Evolutionary conservation across 768 basidiomycete species (phyloP).

Genomic region (Leccinum subgranulosum): DNA sequence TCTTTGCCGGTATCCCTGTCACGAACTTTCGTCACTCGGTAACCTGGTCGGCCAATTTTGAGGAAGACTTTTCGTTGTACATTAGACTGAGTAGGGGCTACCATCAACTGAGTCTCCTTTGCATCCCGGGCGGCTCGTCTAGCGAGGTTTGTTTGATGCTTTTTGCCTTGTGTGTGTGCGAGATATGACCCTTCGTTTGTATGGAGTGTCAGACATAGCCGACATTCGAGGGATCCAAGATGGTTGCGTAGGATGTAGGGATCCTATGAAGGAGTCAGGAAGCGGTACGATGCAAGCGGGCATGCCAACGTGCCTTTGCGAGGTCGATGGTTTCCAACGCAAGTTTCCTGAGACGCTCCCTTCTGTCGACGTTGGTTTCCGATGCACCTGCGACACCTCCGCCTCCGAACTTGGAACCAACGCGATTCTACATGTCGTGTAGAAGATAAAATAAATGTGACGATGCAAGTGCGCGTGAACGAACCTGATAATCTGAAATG

Average conservation of each 20-base stretch:
- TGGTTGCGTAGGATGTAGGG: conserved; percentile 99
- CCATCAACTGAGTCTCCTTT: conserved; percentile 89
- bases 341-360: conserved; percentile 92
- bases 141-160: conserved; percentile 98
- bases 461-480: conserved; percentile 4
- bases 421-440: conserved; percentile 68
- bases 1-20: conserved; percentile 89
- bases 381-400: conserved; percentile 95
- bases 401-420: conserved; percentile 93
- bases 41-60: conserved; percentile 95
- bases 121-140: conserved; percentile 96
- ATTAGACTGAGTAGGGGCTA: conserved; percentile 74
- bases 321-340: conserved; percentile 97
- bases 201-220: conserved; percentile 94
- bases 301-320: conserved; percentile 68
- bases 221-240: conserved; percentile 96
- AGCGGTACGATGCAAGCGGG: background rate
- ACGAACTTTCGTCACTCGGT: conserved; percentile 94
- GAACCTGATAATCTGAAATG: conserved; percentile 64
- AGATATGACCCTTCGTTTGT: conserved; percentile 99
- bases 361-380: conserved; percentile 92
- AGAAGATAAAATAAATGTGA: background rate
- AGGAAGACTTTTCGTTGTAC: conserved; percentile 93
- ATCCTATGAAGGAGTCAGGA: conserved; percentile 53
- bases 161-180: conserved; percentile 99